Conservation (phyloP, 345 rosid genomes). For the Corchorus capsularis region DNA sequence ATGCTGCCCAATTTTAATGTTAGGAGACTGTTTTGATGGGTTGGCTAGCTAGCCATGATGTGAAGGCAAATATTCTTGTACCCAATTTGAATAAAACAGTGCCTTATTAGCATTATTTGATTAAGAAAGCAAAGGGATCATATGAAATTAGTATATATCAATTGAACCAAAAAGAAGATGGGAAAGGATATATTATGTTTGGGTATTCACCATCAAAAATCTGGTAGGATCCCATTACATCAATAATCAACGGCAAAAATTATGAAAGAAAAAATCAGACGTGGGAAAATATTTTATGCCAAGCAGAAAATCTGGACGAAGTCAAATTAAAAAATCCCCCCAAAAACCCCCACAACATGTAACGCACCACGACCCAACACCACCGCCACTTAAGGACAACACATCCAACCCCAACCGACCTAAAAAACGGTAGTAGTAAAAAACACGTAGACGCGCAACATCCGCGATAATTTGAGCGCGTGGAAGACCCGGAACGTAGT, state of each 20-base stretch:
- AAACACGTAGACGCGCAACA: neutral
- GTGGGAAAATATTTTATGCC: neutral
- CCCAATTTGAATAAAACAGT: too few relatives aligned
- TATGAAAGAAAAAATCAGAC: neutral
- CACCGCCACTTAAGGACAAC: constrained; percentile 25
- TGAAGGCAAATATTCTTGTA: too few relatives aligned
- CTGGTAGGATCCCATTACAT: neutral
- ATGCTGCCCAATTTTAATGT: too few relatives aligned
- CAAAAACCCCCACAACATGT: constrained; percentile 2
- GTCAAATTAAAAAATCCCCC: neutral
- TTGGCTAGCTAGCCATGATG: too few relatives aligned
- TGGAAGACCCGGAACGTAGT: neutral
- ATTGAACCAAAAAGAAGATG: too few relatives aligned
- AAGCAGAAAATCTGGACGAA: neutral
- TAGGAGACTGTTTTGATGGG: too few relatives aligned
- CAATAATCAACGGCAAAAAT: neutral
- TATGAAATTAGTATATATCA: neutral
- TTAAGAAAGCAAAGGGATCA: neutral
- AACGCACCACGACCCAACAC: neutral
- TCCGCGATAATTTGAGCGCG: neutral
- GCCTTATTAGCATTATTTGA: neutral
- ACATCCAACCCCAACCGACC: constrained; percentile 15
- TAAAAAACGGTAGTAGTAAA: neutral
- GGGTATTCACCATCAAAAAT: neutral
- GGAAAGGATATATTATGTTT: neutral